Percentiles rank a stretch among this genome's conserved stretches.
These are phyloP conservation scores for Skeletonema tropicum DNA, from an alignment of 108 stramenopile species.

Conservation along the genomic window DNA sequence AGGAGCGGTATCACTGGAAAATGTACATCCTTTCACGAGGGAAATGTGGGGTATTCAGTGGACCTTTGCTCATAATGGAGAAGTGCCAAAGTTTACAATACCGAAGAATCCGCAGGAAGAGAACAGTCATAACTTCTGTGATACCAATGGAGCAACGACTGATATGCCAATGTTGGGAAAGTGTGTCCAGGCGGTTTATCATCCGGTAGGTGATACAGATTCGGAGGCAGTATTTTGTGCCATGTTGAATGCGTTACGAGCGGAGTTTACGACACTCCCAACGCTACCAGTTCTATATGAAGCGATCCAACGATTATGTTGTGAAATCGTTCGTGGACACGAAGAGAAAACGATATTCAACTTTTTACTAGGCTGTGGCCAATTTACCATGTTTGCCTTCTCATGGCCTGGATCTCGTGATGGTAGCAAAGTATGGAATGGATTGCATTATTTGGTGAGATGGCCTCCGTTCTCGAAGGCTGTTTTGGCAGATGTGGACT, in stretches of 20 bases:
- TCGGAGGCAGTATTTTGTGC: slow-evolving; percentile 92
- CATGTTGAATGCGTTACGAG: slow-evolving; percentile 85
- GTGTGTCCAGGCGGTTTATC: slow-evolving; percentile 51
- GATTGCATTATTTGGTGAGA: slow-evolving; percentile 82
- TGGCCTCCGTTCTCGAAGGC: slow-evolving; percentile 79
- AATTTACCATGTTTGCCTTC: slow-evolving; percentile 78
- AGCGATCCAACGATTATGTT: slow-evolving; percentile 61
- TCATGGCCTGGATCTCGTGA: slow-evolving; percentile 89
- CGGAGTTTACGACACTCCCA: slow-evolving; percentile 71
- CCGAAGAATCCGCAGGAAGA: slow-evolving; percentile 31
- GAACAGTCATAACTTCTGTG: slow-evolving; percentile 10
- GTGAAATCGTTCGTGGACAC: slow-evolving; percentile 70
- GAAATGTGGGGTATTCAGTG: slow-evolving; percentile 88
- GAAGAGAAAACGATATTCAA: slow-evolving; percentile 83
- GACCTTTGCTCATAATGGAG: slow-evolving; percentile 92
- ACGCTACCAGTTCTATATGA: slow-evolving; percentile 82
- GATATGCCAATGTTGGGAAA: slow-evolving; percentile 35
- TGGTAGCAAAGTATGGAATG: slow-evolving; percentile 86
- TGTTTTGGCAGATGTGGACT: slow-evolving; percentile 60
- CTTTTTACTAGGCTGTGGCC: slow-evolving; percentile 81
- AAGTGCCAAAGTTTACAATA: slow-evolving; percentile 72
- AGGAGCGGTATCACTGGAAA: slow-evolving; percentile 76
- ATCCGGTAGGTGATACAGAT: slow-evolving; percentile 91
- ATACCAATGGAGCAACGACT: not conserved
- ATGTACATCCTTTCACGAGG: slow-evolving; percentile 92